Evolutionary conservation across 768 basidiomycete species (phyloP).

Genomic region (Tricholoma furcatifolium): DNA sequence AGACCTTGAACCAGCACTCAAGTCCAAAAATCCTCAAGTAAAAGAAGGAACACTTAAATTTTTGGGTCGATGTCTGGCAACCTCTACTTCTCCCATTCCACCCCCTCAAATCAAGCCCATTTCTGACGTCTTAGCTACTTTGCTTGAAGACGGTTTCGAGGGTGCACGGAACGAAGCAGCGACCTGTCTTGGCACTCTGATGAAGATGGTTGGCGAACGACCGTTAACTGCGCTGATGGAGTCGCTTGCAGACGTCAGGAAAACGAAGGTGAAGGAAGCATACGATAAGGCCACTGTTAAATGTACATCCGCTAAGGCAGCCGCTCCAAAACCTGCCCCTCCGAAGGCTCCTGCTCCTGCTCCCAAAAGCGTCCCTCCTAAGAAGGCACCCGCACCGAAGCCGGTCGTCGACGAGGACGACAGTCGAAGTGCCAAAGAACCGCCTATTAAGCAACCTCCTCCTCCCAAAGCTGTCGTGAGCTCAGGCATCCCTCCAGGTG

Average conservation of each 20-base stretch:
- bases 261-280: slow-evolving; percentile 91
- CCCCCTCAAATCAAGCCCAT: slow-evolving; percentile 79
- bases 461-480: slow-evolving; percentile 47
- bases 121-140: slow-evolving; percentile 67
- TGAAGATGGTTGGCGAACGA: slow-evolving; percentile 97
- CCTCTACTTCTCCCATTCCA: slow-evolving; percentile 67
- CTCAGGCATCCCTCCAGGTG: slow-evolving; percentile 6
- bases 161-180: slow-evolving; percentile 92
- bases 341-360: slow-evolving; percentile 32
- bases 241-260: slow-evolving; percentile 79
- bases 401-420: slow-evolving; percentile 18
- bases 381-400: slow-evolving; percentile 29
- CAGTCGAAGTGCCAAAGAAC: slow-evolving; percentile 34
- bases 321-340: slow-evolving; percentile 49
- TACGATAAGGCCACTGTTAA: slow-evolving; percentile 92
- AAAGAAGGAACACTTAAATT: slow-evolving; percentile 93
- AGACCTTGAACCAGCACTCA: slow-evolving; percentile 73
- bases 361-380: slow-evolving; percentile 25
- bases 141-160: slow-evolving; percentile 88
- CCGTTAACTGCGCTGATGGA: slow-evolving; percentile 87
- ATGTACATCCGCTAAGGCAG: slow-evolving; percentile 65
- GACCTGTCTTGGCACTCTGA: slow-evolving; percentile 80
- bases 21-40: slow-evolving; percentile 94
- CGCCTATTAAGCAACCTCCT: slow-evolving; percentile 45
- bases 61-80: slow-evolving; percentile 72